Evolutionary conservation across 2,329 filamentous ascomycete genomes (phyloP).

Genomic region (Venturiaceae sp.): DNA sequence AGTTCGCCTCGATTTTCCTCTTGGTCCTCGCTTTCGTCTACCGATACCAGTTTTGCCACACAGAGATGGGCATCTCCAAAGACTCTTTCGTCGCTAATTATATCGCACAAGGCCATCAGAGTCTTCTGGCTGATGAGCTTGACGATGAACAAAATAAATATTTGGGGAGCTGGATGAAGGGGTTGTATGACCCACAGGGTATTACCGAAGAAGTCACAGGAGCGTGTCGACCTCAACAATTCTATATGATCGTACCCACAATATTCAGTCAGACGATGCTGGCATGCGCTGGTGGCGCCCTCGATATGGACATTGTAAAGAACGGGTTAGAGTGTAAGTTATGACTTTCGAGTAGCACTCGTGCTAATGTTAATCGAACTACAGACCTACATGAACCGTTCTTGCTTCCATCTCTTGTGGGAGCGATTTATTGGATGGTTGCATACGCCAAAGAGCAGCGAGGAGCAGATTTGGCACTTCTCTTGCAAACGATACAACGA

Average conservation of each 20-base stretch:
- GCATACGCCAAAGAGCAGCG: conserved; percentile 60
- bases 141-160: conserved; percentile 56
- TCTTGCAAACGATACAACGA: conserved; percentile 63
- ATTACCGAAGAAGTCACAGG: conserved; percentile 74
- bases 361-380: conserved; percentile 9
- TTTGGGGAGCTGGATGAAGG: conserved; percentile 65
- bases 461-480: conserved; percentile 52
- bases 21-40: conserved; percentile 66
- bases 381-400: conserved; percentile 70
- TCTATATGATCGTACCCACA: conserved; percentile 68
- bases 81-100: conserved; percentile 63
- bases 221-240: conserved; percentile 72
- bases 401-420: conserved; percentile 66
- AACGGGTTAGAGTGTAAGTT: conserved; percentile 64
- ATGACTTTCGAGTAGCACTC: conserved; percentile 4
- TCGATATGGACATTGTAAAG: conserved; percentile 62
- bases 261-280: conserved; percentile 67
- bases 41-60: conserved; percentile 56
- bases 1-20: conserved; percentile 69
- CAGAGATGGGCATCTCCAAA: conserved; percentile 53
- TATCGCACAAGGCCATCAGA: conserved; percentile 49
- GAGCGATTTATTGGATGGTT: conserved; percentile 61
- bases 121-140: conserved; percentile 49
- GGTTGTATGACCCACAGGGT: conserved; percentile 67
- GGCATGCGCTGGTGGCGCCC: conserved; percentile 54